Conservation (phyloP, 2,329 filamentous ascomycete genomes). For the Chaetomiaceae sp. region DNA sequence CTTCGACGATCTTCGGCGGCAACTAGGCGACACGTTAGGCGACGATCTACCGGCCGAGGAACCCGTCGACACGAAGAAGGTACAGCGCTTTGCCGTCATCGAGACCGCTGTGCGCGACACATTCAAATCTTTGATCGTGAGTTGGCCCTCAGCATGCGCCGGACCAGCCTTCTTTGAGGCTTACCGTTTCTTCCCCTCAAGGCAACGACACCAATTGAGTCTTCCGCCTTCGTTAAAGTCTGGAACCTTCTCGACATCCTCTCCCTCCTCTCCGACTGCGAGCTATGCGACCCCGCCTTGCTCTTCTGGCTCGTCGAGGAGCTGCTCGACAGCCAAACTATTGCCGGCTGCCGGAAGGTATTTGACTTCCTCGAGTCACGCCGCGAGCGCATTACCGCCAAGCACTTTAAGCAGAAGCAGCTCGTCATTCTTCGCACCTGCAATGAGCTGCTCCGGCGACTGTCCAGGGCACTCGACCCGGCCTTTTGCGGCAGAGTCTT, state of each 20-base stretch:
- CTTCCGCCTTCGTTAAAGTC: constrained; percentile 72
- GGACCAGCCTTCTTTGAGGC: constrained; percentile 26
- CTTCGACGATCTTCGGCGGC: constrained; percentile 47
- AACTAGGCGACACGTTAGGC: constrained; percentile 41
- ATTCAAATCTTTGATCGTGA: constrained; percentile 75
- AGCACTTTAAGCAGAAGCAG: constrained; percentile 76
- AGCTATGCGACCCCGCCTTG: constrained; percentile 71
- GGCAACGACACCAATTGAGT: constrained; percentile 71
- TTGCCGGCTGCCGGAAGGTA: constrained; percentile 81
- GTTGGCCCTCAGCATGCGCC: constrained; percentile 30
- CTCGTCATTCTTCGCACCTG: constrained; percentile 88
- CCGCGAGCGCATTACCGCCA: constrained; percentile 78
- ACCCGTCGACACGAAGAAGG: constrained; percentile 38
- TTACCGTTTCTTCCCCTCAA: constrained; percentile 34
- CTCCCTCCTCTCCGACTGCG: constrained; percentile 80
- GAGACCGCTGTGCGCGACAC: constrained; percentile 79
- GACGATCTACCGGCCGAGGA: constrained; percentile 29
- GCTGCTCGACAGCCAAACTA: constrained; percentile 91
- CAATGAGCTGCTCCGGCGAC: constrained; percentile 86
- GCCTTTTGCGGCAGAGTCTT: constrained; percentile 97
- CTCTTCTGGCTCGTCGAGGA: constrained; percentile 92
- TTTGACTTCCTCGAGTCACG: constrained; percentile 96
- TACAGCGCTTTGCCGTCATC: constrained; percentile 63
- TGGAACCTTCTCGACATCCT: constrained; percentile 95
- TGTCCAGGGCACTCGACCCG: constrained; percentile 94